Conservation (phyloP, 306 rosid species). For the Cucumis melo region DNA sequence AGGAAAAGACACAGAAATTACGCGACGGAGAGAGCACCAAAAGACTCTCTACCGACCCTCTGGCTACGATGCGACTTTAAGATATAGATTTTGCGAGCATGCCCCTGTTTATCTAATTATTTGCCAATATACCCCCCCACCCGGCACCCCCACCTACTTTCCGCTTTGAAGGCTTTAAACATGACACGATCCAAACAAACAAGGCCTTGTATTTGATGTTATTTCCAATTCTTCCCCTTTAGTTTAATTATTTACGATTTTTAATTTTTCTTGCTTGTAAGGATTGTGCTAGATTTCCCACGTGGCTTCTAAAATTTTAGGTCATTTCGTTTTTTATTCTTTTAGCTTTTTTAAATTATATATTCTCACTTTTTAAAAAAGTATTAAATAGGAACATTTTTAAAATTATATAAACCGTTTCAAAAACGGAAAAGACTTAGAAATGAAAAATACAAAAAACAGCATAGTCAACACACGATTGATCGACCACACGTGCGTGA, state of each 20-base stretch:
- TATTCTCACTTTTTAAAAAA: no score
- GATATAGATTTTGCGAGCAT: neutral
- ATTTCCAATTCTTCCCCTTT: neutral
- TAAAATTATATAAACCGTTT: no score
- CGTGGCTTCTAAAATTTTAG: neutral
- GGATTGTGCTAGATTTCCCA: neutral
- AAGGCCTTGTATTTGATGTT: neutral
- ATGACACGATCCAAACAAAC: neutral
- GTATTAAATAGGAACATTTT: no score
- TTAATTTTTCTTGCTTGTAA: neutral
- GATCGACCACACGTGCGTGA: no score
- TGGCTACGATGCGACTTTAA: constrained; percentile 3
- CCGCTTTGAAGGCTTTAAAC: neutral
- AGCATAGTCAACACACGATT: no score
- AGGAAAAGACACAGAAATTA: constrained; percentile 8
- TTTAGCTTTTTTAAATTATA: no score
- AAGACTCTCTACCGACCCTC: constrained; percentile 16
- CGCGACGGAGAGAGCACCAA: neutral
- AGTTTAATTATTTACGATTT: neutral
- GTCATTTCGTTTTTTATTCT: neutral
- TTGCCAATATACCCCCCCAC: neutral
- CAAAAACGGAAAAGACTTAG: no score
- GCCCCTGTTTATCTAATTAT: neutral
- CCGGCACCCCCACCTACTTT: neutral
- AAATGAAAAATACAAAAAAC: no score